phyloP scores from a whole-genome alignment of 345 rosid genomes.

The Eucalyptus victrix region DNA sequence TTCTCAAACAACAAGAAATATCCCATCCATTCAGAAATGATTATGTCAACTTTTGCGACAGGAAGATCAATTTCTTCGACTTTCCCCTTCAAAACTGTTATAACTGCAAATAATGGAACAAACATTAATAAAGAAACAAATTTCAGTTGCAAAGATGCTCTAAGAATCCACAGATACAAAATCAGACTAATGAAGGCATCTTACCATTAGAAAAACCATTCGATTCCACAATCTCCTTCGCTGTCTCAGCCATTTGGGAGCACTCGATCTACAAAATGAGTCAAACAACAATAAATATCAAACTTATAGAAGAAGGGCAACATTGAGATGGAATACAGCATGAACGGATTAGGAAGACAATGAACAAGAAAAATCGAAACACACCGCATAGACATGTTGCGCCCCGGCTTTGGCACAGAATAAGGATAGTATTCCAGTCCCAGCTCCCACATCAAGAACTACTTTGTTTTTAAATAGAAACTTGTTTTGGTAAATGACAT shows the following conservation, averaged over 20 bases:
- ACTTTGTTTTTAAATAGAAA: constrained; percentile 84
- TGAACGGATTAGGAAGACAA: neutral
- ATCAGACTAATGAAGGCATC: neutral
- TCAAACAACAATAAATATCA: neutral
- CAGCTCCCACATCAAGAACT: constrained; percentile 98
- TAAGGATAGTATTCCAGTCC: constrained; percentile 91
- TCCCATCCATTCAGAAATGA: constrained; percentile 99
- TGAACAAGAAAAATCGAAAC: neutral
- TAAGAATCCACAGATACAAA: neutral
- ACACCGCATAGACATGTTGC: constrained; percentile 83
- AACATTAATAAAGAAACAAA: neutral
- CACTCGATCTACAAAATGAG: constrained; percentile 55
- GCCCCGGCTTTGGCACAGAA: constrained; percentile 99
- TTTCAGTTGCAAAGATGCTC: neutral
- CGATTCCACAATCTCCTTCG: constrained; percentile 74
- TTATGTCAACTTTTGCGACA: constrained; percentile 77
- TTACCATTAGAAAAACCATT: constrained; percentile 86
- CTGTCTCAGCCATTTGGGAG: constrained; percentile 93
- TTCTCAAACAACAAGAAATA: constrained; percentile 94
- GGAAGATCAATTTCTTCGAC: constrained; percentile 96
- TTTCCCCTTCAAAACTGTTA: constrained; percentile 97
- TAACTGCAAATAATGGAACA: constrained; percentile 25
- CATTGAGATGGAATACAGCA: neutral
- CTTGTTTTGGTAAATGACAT: constrained; percentile 86
- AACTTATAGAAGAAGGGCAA: neutral